A percentile compares a stretch with the other conserved stretches of the same genome.
Conservation (phyloP, 2,329 filamentous ascomycete genomes). For the Claviceps citrina region DNA sequence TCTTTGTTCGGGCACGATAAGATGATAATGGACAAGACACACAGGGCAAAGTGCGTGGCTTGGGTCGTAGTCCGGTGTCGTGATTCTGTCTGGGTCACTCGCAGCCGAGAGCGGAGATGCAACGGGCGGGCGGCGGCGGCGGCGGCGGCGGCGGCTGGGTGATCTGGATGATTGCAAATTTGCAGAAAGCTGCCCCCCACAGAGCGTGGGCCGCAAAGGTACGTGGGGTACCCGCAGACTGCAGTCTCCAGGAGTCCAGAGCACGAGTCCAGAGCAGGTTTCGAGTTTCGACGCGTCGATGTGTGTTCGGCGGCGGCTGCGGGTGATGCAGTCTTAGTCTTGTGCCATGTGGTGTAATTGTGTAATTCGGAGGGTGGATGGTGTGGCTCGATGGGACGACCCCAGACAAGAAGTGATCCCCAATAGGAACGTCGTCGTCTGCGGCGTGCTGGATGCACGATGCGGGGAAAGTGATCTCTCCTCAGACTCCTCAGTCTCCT, state of each 20-base stretch:
- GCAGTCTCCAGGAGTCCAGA: too few relatives aligned
- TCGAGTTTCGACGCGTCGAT: too few relatives aligned
- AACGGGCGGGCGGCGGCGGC: slow-evolving; percentile 6
- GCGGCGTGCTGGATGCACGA: slow-evolving; percentile 3
- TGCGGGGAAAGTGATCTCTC: slow-evolving; percentile 5
- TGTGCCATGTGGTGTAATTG: background rate
- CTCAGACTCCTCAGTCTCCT: background rate
- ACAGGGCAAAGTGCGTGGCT: slow-evolving; percentile 4
- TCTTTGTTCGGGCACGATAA: slow-evolving; percentile 2
- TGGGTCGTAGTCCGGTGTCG: slow-evolving; percentile 3
- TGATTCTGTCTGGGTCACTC: slow-evolving; percentile 6
- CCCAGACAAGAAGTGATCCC: slow-evolving; percentile 1
- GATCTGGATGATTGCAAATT: background rate
- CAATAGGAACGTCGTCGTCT: background rate
- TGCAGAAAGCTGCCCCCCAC: too few relatives aligned
- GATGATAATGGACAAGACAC: background rate
- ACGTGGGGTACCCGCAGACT: too few relatives aligned
- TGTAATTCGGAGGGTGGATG: background rate
- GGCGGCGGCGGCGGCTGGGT: slow-evolving; percentile 1
- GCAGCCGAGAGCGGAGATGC: slow-evolving; percentile 9
- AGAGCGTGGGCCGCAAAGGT: background rate
- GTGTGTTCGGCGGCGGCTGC: background rate
- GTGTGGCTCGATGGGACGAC: background rate
- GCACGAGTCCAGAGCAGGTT: too few relatives aligned
- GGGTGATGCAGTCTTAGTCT: background rate